Base-by-base conservation (phyloP, 495 filamentous ascomycete genomes). In the Talaromyces thailandensis region DNA sequence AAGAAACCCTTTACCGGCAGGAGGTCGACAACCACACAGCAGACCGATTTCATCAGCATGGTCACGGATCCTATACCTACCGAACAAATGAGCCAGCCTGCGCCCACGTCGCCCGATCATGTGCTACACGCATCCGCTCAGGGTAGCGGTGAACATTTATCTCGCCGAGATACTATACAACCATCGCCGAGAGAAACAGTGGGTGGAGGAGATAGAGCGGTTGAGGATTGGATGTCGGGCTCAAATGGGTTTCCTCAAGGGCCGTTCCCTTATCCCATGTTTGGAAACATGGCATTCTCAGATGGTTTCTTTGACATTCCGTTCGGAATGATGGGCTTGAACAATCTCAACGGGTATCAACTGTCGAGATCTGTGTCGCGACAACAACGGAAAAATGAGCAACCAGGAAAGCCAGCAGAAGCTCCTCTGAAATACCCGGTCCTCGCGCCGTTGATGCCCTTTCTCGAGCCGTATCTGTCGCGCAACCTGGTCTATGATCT, bases 401-500 rank as follows among this genome's bases (percentile, higher is more conserved):
- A 61, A 31, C 51, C 72, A 3, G 58, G 50, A 23, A 35, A 61
- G 5, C 26, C 31, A 37, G 62, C 67, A 52, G 58, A 67, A 14
- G 43, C 40, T 77, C 69, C 78, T 74, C 79, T 86, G 66, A 83
- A 92, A 68, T 97, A 96, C 67, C 93, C 93, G 1, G 93, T 96
- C 14, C 75, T 97, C 60, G 76, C 92, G 66, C 92, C 93, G 16
- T 74, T 96, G 35, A 77, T 94, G 64, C 90, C 91, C 32, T 89
- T 90, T 66, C 75, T 95, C 25, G 86, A 85, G 48, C 82, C 81
- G 62, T 87, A 91, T 64, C 86, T 96, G 48, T 88, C 91, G 6
- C 77, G 87, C 56, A 84, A 87, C 21, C 76, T 95, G 58, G 89
- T 91, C 21, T 93, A 89, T 74, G 91, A 96, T 72, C 77, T 96